phyloP scores from a whole-genome alignment of 2,329 filamentous ascomycete species.

The Chaetomiaceae sp. region DNA sequence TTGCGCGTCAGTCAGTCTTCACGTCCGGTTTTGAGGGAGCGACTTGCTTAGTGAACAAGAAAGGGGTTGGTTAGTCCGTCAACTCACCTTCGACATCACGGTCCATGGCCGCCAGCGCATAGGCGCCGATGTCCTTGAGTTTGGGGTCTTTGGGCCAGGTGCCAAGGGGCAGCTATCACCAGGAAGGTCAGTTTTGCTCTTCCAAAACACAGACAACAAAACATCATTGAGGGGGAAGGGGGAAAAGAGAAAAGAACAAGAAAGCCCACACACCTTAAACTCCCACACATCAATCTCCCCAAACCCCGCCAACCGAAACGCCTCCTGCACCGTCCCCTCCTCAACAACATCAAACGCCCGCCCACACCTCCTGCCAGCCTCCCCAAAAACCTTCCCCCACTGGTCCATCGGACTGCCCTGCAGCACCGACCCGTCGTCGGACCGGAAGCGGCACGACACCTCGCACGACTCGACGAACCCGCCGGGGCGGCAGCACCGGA shows the following conservation, averaged over 20 bases:
- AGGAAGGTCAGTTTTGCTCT: too few species aligned
- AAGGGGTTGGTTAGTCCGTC: too few species aligned
- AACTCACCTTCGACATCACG: background rate
- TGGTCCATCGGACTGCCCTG: slow-evolving; percentile 24
- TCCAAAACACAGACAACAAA: too few species aligned
- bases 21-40: background rate
- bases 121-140: background rate
- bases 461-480: slow-evolving; percentile 33
- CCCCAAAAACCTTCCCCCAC: slow-evolving; percentile 23
- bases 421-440: slow-evolving; percentile 27
- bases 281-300: background rate
- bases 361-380: slow-evolving; percentile 16
- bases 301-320: background rate
- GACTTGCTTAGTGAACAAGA: too few species aligned
- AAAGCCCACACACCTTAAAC: background rate
- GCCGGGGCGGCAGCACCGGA: slow-evolving; percentile 48
- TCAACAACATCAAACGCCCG: slow-evolving; percentile 15
- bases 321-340: slow-evolving; percentile 1
- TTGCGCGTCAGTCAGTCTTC: background rate
- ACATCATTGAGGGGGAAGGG: too few species aligned
- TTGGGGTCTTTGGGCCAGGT: background rate
- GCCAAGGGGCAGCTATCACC: background rate
- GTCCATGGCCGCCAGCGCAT: background rate
- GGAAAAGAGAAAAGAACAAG: too few species aligned
- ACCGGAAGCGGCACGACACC: slow-evolving; percentile 17